Conservation (phyloP, 139 green algal species). For the Volvox africanus region DNA sequence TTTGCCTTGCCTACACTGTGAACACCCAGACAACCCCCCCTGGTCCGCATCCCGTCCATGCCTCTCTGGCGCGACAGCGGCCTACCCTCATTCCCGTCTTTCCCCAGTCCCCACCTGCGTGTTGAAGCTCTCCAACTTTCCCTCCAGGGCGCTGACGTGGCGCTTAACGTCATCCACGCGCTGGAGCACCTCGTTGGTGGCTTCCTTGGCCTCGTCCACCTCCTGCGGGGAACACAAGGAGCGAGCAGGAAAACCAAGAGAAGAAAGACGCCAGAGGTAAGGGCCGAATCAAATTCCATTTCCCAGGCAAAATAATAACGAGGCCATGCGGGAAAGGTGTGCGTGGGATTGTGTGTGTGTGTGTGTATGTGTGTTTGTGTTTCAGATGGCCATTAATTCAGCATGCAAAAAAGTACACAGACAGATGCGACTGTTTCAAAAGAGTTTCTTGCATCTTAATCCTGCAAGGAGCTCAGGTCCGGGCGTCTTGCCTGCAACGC, state of each 20-base stretch:
- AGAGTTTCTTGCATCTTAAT: too few species aligned
- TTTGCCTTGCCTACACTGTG: too few species aligned
- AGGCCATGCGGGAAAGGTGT: too few species aligned
- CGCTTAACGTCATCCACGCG: slow-evolving; percentile 59
- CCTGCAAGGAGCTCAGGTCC: too few species aligned
- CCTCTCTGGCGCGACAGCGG: too few species aligned
- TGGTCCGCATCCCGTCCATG: not conserved
- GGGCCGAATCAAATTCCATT: not conserved
- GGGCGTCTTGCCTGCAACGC: slow-evolving; percentile 24
- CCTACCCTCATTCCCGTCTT: not conserved
- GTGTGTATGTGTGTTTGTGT: not conserved
- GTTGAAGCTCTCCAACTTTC: slow-evolving; percentile 64
- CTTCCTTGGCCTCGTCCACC: slow-evolving; percentile 63
- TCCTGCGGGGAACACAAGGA: slow-evolving; percentile 41
- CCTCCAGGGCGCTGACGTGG: slow-evolving; percentile 54
- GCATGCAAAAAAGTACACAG: too few species aligned
- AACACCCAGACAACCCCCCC: too few species aligned
- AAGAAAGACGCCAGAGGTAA: not conserved
- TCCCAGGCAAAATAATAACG: too few species aligned
- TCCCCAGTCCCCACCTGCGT: slow-evolving; percentile 39
- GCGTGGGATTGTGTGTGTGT: not conserved
- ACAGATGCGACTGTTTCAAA: too few species aligned
- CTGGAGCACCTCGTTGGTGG: slow-evolving; percentile 52
- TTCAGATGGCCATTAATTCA: too few species aligned
- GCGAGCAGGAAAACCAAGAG: not conserved